Evolutionary conservation across 2,329 filamentous ascomycete species (phyloP).

Genomic region (Ophiostoma tasmaniense): DNA sequence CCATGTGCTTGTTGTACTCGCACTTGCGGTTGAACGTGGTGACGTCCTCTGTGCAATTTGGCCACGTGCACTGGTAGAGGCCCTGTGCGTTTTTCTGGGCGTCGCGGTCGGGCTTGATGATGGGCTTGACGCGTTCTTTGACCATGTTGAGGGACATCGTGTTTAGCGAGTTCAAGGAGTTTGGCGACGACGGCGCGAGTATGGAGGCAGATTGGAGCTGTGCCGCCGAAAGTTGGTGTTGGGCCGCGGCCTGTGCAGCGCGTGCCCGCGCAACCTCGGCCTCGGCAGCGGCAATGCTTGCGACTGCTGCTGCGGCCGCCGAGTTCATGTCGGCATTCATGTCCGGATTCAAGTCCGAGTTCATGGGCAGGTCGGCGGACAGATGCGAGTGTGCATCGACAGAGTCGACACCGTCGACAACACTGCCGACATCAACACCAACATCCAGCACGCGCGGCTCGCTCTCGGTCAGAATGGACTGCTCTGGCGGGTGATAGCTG

Average conservation of each 20-base stretch:
- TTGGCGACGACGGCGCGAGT: no score
- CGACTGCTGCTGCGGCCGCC: conserved; percentile 15
- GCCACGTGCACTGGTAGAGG: conserved; percentile 67
- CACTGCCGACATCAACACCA: background rate
- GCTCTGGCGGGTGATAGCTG: conserved; percentile 18
- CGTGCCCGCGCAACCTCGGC: conserved; percentile 8
- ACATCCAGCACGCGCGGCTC: conserved; percentile 16
- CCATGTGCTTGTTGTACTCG: conserved; percentile 98
- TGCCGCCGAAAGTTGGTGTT: background rate
- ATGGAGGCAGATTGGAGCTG: background rate
- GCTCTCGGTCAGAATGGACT: conserved; percentile 20
- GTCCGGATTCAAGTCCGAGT: background rate
- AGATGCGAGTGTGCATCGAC: background rate
- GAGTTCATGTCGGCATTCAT: conserved; percentile 16
- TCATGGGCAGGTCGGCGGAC: background rate
- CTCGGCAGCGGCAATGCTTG: conserved; percentile 9
- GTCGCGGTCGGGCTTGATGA: conserved; percentile 51
- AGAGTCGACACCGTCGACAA: background rate
- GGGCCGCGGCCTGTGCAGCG: background rate
- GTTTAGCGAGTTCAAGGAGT: no score
- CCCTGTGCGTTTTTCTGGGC: conserved; percentile 57
- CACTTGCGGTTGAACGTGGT: conserved; percentile 72
- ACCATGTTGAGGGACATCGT: no score
- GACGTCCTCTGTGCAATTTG: conserved; percentile 57
- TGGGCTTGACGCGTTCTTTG: conserved; percentile 39